phyloP scores from a whole-genome alignment of 176 grass and related monocot species.

The Phoenix dactylifera region DNA sequence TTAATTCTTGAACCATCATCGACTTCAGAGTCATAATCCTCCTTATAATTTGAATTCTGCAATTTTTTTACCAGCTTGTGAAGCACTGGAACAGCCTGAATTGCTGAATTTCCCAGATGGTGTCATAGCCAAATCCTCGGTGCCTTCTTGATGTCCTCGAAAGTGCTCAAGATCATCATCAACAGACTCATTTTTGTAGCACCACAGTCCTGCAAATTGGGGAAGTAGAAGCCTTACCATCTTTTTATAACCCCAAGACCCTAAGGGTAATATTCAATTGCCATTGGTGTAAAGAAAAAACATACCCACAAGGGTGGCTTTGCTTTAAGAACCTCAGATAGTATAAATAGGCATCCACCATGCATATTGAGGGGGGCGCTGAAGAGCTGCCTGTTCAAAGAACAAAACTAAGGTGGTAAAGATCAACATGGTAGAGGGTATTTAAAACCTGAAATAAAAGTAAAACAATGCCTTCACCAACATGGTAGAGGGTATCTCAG shows the following conservation, averaged over 20 bases:
- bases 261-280: too few species aligned
- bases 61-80: slow-evolving; percentile 9
- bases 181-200: slow-evolving; percentile 78
- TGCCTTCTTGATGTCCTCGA: slow-evolving; percentile 61
- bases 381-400: slow-evolving; percentile 67
- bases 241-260: too few species aligned
- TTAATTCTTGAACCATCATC: slow-evolving; percentile 22
- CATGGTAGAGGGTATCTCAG: too few species aligned
- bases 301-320: slow-evolving; percentile 82
- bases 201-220: slow-evolving; percentile 43
- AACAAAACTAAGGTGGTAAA: not conserved
- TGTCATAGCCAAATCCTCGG: slow-evolving; percentile 26
- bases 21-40: slow-evolving; percentile 31
- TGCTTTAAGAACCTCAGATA: slow-evolving; percentile 82
- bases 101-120: slow-evolving; percentile 4
- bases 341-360: slow-evolving; percentile 90
- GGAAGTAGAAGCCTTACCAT: not conserved
- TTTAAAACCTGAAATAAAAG: too few species aligned
- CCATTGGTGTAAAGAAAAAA: not conserved
- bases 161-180: slow-evolving; percentile 91
- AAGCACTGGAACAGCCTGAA: slow-evolving; percentile 18
- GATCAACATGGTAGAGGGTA: too few species aligned
- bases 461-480: too few species aligned
- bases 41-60: not conserved
- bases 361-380: slow-evolving; percentile 83